A percentile compares a stretch with the other conserved stretches of the same genome.
These are phyloP conservation scores for Paraconiothyrium sp. DNA, from an alignment of 2,329 filamentous ascomycete genomes.

Conservation along the genomic window DNA sequence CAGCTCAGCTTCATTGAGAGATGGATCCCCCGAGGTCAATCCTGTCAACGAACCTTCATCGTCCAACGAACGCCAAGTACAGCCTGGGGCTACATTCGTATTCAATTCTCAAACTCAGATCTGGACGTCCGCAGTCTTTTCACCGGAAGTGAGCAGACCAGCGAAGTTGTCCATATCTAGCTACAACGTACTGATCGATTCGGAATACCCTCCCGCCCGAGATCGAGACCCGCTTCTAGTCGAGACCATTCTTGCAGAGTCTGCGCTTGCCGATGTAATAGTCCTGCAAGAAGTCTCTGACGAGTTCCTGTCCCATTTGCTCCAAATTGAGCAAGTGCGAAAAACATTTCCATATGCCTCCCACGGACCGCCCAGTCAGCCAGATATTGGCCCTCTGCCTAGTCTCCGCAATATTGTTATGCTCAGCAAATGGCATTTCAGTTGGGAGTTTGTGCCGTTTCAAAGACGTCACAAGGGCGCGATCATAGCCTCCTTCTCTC, in stretches of 20 bases:
- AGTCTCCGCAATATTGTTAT: constrained; percentile 70
- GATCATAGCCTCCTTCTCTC: constrained; percentile 58
- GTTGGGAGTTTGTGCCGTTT: constrained; percentile 65
- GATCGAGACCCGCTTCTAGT: constrained; percentile 51
- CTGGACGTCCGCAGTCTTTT: constrained; percentile 34
- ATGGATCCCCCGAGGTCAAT: constrained; percentile 1
- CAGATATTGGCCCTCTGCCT: constrained; percentile 64
- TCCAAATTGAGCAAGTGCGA: constrained; percentile 58
- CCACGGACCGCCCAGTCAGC: constrained; percentile 64
- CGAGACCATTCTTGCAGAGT: constrained; percentile 43
- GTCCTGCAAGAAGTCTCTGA: constrained; percentile 72
- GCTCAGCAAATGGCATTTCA: constrained; percentile 65
- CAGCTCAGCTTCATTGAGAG: background rate
- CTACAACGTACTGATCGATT: constrained; percentile 57
- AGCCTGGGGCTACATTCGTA: constrained; percentile 42
- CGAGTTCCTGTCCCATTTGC: constrained; percentile 66
- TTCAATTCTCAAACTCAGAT: constrained; percentile 32
- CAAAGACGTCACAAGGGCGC: constrained; percentile 67
- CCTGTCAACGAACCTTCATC: constrained; percentile 1
- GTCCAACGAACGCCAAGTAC: constrained; percentile 24
- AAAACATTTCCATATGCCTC: constrained; percentile 65
- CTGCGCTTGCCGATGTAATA: constrained; percentile 50
- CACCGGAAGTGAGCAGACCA: constrained; percentile 9
- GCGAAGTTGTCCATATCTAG: constrained; percentile 48
- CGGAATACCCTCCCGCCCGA: constrained; percentile 45